Evolutionary conservation across 768 basidiomycete genomes (phyloP), one percentile per base, ranked within the genome.

Genomic region (Leccinum broughii): DNA sequence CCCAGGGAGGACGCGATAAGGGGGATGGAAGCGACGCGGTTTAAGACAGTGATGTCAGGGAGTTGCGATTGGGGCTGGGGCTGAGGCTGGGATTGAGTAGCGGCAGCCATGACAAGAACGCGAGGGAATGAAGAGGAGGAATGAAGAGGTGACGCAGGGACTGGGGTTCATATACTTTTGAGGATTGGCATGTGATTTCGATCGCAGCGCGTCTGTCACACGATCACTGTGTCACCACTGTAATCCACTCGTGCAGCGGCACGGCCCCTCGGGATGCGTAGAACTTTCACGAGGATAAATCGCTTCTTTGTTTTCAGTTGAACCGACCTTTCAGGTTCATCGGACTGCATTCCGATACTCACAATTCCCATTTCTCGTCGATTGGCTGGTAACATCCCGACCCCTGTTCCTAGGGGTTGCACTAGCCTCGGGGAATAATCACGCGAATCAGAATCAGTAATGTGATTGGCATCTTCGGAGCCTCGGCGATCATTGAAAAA

Each of bases 1-100:
- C 78, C 77, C 60, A 91, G 71, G 5, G 84, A 83, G 56, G 83
- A 87, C 52, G 84, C 83, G 67, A 93, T 79, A 49, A 92, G 75
- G 22, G 91, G 91, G 59, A 93, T 92, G 51, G 84, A 81, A n/a
- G 80, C 82, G 53, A 93, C 82, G 59, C 90, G 87, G 41, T 70
- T 66, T 57, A 93, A 62, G 63, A 84, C 76, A 51, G 84, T 90
- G 67, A 90, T 68, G 70, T 86, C 85, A 56, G 88, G 85, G 24
- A 51, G 37, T 44, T 67, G 60, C 0, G 64, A 11, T 24, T 64
- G 62, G 8, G 64, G 17, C n/a, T 74, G 62, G 2, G 72, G 8
- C 41, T 55, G 46, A 1, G 68, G 52, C 37, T 68, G 71, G n/a
- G 65, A 3, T 24, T 73, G 60, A 3, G 72, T 75, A 54, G 70